Conservation (phyloP, 2,329 filamentous ascomycete genomes). For the Seiridium unicorne region DNA sequence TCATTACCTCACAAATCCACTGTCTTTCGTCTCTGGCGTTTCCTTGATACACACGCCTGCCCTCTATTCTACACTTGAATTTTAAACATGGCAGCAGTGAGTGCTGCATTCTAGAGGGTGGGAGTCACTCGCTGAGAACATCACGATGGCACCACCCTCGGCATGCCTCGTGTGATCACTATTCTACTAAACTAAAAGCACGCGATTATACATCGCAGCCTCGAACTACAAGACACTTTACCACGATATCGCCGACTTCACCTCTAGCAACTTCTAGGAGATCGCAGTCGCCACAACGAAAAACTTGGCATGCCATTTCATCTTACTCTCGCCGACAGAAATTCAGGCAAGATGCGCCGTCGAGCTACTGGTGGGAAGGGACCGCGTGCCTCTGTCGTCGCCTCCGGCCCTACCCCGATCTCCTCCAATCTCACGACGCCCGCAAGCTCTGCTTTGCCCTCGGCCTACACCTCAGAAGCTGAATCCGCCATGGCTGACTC, state of each 20-base stretch:
- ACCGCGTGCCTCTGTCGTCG: slow-evolving; percentile 26
- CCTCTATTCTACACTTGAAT: background rate
- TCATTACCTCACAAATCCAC: background rate
- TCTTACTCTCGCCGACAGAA: background rate
- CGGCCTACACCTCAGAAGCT: slow-evolving; percentile 34
- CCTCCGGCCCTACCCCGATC: slow-evolving; percentile 26
- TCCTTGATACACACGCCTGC: background rate
- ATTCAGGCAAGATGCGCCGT: slow-evolving; percentile 19
- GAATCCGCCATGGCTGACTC: slow-evolving; percentile 28
- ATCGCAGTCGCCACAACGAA: slow-evolving; percentile 3
- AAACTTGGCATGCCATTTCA: slow-evolving; percentile 3
- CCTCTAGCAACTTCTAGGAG: too few relatives aligned
- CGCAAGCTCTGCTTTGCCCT: slow-evolving; percentile 33
- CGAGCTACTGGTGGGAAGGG: slow-evolving; percentile 26
- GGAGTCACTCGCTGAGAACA: slow-evolving; percentile 40
- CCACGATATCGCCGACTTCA: too few relatives aligned
- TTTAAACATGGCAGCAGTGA: slow-evolving; percentile 37
- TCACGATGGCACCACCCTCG: slow-evolving; percentile 59
- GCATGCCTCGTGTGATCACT: slow-evolving; percentile 32
- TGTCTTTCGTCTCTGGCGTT: background rate
- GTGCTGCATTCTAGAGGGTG: slow-evolving; percentile 55
- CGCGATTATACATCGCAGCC: background rate
- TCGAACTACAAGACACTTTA: background rate
- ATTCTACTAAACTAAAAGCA: slow-evolving; percentile 1
- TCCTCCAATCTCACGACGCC: slow-evolving; percentile 33